These are phyloP conservation scores for Gloeophyllum trabeum DNA, from an alignment of 768 basidiomycete genomes.

Conservation along the genomic window DNA sequence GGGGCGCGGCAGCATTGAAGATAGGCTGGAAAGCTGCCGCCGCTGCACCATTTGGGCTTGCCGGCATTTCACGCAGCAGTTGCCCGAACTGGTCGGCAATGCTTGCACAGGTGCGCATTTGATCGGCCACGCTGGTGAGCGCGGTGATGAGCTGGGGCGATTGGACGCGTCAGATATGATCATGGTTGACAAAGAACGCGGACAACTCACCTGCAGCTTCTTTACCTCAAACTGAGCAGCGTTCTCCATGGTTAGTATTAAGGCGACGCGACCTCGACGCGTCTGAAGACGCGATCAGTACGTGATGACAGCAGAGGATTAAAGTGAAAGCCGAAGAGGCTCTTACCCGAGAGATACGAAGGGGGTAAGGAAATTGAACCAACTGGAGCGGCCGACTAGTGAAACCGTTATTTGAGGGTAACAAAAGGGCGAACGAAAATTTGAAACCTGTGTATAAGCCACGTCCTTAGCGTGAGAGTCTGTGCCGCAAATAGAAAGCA, in stretches of 20 bases:
- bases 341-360: too few species aligned
- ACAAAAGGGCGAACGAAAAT: too few species aligned
- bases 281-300: background rate
- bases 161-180: background rate
- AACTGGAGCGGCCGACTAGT: too few species aligned
- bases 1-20: slow-evolving; percentile 5
- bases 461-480: slow-evolving; percentile 13
- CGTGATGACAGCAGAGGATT: background rate
- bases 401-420: too few species aligned
- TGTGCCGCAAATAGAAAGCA: slow-evolving; percentile 2
- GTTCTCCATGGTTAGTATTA: background rate
- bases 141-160: slow-evolving; percentile 38
- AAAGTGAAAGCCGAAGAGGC: background rate
- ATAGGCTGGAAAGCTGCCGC: slow-evolving; percentile 8
- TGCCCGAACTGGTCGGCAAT: slow-evolving; percentile 51
- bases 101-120: slow-evolving; percentile 51
- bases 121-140: slow-evolving; percentile 44
- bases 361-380: too few species aligned
- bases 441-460: too few species aligned
- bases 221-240: slow-evolving; percentile 16
- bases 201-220: slow-evolving; percentile 17
- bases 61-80: slow-evolving; percentile 12
- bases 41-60: too few species aligned
- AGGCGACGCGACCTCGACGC: background rate
- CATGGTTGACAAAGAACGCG: background rate